Evolutionary conservation across 257 asterid species (phyloP), one percentile per base, ranked within the genome.

Genomic region (Capsicum chinense): DNA sequence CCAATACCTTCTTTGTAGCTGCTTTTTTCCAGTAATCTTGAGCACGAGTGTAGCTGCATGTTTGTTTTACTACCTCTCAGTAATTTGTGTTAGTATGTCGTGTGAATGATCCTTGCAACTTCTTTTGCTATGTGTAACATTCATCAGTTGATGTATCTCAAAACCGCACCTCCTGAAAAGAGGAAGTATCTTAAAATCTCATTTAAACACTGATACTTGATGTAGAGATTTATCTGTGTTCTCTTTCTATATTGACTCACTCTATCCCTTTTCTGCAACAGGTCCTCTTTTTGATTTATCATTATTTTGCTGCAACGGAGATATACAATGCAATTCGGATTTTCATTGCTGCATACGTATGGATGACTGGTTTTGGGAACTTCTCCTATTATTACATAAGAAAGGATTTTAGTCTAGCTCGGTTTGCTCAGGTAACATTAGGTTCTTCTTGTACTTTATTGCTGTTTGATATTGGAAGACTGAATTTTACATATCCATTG

Each of bases 331-430:
- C 99, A 19, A 93, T 94, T 88, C 98, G 98, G 83, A 83, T 96
- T 85, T 96, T 94, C 80, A 96, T 96, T 86, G 99, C 99, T 88
- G 99, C 98, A 76, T 96, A 96, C 86, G 98, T 96, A 68, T 94
- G 99, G 99, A 93, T 94, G 99, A 96, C 98, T 83, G 99, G 99
- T 66, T 96, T 96, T 78, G 99, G 98, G 76, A 96, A 96, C 90
- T 96, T 96, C 92, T 96, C 99, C 80, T 96, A 96, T 88, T 96
- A 94, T 89, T 96, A 96, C 83, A 92, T 96, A 86, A 94, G 94
- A 78, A 96, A 94, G 88, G 98, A 96, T 87, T 96, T 94, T 86
- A 93, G 98, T 86, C 81, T 96, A 87, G 94, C 94, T 87, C 93
- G 99, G 86, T 94, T 96, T 92, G 92, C 98, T 88, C 99, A 94